These are phyloP conservation scores for Podila epicladia DNA, from an alignment of 192 early-diverging fungal genomes.

Conservation along the genomic window DNA sequence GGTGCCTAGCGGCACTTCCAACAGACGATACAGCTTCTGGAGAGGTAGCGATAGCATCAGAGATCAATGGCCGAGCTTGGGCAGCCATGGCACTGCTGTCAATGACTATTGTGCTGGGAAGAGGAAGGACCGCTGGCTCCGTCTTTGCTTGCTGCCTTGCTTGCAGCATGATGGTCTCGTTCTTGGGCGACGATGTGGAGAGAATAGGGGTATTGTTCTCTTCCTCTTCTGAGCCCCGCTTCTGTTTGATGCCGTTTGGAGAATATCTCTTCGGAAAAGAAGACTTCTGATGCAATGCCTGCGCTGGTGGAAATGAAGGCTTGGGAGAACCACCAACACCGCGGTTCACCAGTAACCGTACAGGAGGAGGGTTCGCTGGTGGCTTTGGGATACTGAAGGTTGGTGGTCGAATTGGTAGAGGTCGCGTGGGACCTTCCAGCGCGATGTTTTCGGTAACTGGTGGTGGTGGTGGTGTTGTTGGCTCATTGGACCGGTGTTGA, in stretches of 20 bases:
- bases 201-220: constrained; percentile 9
- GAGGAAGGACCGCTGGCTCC: neutral
- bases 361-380: constrained; percentile 37
- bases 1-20: no score
- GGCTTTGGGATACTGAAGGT: constrained; percentile 41
- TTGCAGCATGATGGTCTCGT: constrained; percentile 39
- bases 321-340: neutral
- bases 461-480: neutral
- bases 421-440: neutral
- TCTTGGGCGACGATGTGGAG: constrained; percentile 14
- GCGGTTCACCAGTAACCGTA: constrained; percentile 26
- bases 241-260: neutral
- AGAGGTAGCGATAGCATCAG: no score
- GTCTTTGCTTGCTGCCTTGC: constrained; percentile 8
- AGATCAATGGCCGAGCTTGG: neutral
- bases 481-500: constrained; percentile 8
- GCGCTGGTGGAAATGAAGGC: no score
- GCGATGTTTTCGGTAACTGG: neutral
- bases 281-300: no score
- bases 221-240: neutral
- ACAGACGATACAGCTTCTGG: no score
- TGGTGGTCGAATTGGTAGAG: constrained; percentile 10
- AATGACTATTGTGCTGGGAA: neutral
- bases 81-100: neutral
- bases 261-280: neutral